phyloP scores from a whole-genome alignment of 331 rosid genomes.

The Acacia concinna region DNA sequence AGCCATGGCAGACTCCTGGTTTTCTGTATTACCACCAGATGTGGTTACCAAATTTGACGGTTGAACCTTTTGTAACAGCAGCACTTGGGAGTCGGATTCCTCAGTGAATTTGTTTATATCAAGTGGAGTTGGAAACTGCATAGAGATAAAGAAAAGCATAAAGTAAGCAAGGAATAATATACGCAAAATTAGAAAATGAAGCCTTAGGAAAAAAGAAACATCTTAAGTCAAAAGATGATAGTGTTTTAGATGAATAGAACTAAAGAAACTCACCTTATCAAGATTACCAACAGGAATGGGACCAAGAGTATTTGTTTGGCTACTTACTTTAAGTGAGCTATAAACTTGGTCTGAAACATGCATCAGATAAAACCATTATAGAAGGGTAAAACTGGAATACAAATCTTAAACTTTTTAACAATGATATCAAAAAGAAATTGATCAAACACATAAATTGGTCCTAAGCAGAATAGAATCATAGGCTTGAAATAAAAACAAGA shows the following conservation, averaged over 20 bases:
- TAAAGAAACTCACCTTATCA: slow-evolving; percentile 32
- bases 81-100: slow-evolving; percentile 25
- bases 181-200: not conserved
- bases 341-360: slow-evolving; percentile 38
- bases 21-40: slow-evolving; percentile 41
- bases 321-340: slow-evolving; percentile 34
- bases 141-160: not conserved
- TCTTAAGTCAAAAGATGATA: slow-evolving; percentile 29
- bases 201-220: not conserved
- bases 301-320: slow-evolving; percentile 36
- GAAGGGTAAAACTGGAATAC: slow-evolving; percentile 8
- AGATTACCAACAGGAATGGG: slow-evolving; percentile 24
- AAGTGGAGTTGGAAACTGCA: slow-evolving; percentile 38
- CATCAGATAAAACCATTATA: slow-evolving; percentile 16
- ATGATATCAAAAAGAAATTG: not conserved
- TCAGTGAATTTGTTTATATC: slow-evolving; percentile 18
- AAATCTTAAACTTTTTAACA: not conserved
- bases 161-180: not conserved
- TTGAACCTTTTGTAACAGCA: slow-evolving; percentile 42
- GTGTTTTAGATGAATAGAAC: slow-evolving; percentile 22
- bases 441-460: slow-evolving; percentile 7
- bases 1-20: slow-evolving; percentile 67
- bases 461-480: slow-evolving; percentile 12
- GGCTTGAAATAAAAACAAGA: not conserved
- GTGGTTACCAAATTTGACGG: slow-evolving; percentile 36